Base-by-base conservation (phyloP, 2,329 filamentous ascomycete genomes). In the Xylariaceae sp. region DNA sequence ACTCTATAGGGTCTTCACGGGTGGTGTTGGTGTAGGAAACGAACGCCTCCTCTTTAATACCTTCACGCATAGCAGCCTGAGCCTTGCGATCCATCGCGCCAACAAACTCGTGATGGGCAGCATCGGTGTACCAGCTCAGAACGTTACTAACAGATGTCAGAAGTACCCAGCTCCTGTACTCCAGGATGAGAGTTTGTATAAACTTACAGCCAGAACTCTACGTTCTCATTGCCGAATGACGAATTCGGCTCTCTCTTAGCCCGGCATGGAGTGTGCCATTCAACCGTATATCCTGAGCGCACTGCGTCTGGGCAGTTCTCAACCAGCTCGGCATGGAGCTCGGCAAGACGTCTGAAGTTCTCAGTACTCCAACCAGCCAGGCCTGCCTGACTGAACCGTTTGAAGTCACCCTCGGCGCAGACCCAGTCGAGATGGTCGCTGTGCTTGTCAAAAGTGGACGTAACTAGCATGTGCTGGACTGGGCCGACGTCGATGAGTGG, bases 391-490 rank as follows among this genome's bases (percentile, higher is more conserved):
- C 60, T 63, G 42, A 64, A 62, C 2, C 62, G 56, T 46, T 70
- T 71, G 44, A 66, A 63, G 23, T 65, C 62, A 6, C 66, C 66
- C 32, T 67, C 60, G 5, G 52, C 57, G 21, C 61, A 63, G 10
- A 68, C 49, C 19, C 59, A 61, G 26, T 67, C 62, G 2, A 61
- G 60, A 26, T 60, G 60, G 7, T 63, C 52, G 43, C 64, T 68
- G 9, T 65, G 55, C 23, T 65, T 67, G 23, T 70, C 49, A 56
- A 54, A 68, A 60, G 14, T 61, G 50, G 43, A 68, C 59, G 18
- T 63, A 44, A n/a, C 51, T 40, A 32, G 61, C 58, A 23, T 58
- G 52, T 41, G 60, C 57, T 20, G 62, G 20, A 68, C 6, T 7
- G 68, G 68, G 1, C 52, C 46, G 7, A 68, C 32, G 14, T 66